Evolutionary conservation across 2,329 filamentous ascomycete genomes (phyloP).

Genomic region (Cadophora sp.): DNA sequence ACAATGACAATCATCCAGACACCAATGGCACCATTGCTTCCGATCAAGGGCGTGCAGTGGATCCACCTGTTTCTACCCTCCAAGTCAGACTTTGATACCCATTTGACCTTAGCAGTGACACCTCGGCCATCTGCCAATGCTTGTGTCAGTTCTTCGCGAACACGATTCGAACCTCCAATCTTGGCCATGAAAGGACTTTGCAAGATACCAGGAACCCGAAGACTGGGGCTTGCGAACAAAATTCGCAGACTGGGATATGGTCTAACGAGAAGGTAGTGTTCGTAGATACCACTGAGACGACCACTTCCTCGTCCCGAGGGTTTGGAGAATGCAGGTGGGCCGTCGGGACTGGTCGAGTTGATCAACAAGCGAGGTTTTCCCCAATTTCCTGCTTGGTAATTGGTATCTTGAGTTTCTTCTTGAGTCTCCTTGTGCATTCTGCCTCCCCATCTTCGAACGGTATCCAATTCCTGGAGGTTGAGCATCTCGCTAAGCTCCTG

Average conservation of each 20-base stretch:
- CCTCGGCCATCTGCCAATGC: conserved; percentile 72
- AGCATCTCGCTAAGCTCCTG: conserved; percentile 73
- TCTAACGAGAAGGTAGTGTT: conserved; percentile 68
- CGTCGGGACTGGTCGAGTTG: conserved; percentile 44
- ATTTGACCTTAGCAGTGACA: conserved; percentile 77
- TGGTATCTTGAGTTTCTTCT: conserved; percentile 51
- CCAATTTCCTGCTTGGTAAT: conserved; percentile 44
- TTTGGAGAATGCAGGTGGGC: conserved; percentile 6
- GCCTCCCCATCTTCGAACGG: conserved; percentile 67
- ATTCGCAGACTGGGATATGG: conserved; percentile 71
- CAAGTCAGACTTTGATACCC: conserved; percentile 59
- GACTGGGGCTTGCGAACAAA: conserved; percentile 71
- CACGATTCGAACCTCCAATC: conserved; percentile 56
- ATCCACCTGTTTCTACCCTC: conserved; percentile 74
- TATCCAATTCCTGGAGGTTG: conserved; percentile 69
- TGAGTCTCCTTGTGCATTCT: conserved; percentile 61
- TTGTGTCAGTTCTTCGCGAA: conserved; percentile 56
- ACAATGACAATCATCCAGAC: conserved; percentile 82
- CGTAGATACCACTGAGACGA: conserved; percentile 52
- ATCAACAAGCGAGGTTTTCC: conserved; percentile 51
- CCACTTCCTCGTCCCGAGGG: conserved; percentile 38
- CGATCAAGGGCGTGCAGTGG: conserved; percentile 76
- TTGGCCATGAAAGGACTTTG: conserved; percentile 63
- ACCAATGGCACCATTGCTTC: conserved; percentile 70
- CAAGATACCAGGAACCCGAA: conserved; percentile 71